These are phyloP conservation scores for Ophiostoma perfectum DNA, from an alignment of 2,329 filamentous ascomycete species.

Conservation along the genomic window DNA sequence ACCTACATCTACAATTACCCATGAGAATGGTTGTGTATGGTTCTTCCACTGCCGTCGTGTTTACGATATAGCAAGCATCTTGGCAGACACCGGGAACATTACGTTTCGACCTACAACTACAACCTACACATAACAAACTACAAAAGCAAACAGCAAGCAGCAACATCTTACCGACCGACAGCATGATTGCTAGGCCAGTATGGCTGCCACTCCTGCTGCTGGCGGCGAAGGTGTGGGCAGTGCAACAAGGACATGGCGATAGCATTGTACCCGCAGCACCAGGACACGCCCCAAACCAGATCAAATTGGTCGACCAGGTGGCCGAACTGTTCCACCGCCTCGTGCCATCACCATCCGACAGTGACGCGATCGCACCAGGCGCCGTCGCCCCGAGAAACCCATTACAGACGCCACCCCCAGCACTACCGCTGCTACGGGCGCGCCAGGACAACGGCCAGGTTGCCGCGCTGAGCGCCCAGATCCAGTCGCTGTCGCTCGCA, in stretches of 20 bases:
- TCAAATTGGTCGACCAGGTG: not conserved
- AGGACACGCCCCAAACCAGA: not conserved
- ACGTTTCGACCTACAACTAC: not conserved
- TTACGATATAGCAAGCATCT: not conserved
- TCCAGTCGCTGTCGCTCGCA: conserved; percentile 32
- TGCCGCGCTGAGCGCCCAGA: conserved; percentile 29
- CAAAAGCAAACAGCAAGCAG: not conserved
- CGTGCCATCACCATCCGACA: not conserved
- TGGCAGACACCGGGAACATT: not conserved
- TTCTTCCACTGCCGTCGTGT: not conserved
- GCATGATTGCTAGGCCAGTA: not conserved
- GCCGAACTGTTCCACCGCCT: conserved; percentile 15
- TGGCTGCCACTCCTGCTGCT: conserved; percentile 10
- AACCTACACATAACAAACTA: not conserved
- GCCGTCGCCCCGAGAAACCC: conserved; percentile 2
- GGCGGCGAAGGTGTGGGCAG: not conserved
- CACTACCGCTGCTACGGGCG: conserved; percentile 17
- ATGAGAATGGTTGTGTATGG: not conserved
- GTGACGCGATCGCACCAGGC: not conserved
- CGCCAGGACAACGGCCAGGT: conserved; percentile 29
- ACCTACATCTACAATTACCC: not conserved
- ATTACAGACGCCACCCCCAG: conserved; percentile 28
- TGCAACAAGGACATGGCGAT: not conserved
- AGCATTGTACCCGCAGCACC: not conserved
- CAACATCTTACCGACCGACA: not conserved